phyloP scores from a whole-genome alignment of 768 basidiomycete species.

The Guyanaporus albipodus region DNA sequence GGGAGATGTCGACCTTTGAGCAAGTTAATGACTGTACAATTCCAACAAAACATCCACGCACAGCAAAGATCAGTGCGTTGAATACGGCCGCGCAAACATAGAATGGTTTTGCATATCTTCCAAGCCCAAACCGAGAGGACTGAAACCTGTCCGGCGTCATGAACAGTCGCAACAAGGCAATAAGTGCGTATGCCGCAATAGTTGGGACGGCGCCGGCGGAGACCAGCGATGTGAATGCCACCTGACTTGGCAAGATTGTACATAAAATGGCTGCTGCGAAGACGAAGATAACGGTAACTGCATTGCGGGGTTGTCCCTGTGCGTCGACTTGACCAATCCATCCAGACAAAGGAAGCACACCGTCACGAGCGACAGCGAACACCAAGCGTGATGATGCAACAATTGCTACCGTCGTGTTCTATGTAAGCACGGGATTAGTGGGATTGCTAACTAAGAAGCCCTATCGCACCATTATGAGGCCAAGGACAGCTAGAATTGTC shows the following conservation, averaged over 20 bases:
- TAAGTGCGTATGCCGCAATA: no score
- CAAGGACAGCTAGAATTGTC: slow-evolving; percentile 40
- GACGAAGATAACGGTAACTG: neutral
- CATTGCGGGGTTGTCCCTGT: neutral
- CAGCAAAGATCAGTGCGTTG: slow-evolving; percentile 71
- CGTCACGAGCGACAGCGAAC: neutral
- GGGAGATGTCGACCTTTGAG: slow-evolving; percentile 77
- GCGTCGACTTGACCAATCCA: neutral
- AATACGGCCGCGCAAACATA: slow-evolving; percentile 66
- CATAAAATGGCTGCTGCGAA: neutral
- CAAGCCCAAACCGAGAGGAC: slow-evolving; percentile 68
- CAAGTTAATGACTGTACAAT: slow-evolving; percentile 1
- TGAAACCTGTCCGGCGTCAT: slow-evolving; percentile 57
- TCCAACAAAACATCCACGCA: slow-evolving; percentile 34
- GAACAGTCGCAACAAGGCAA: no score
- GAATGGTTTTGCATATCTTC: slow-evolving; percentile 61
- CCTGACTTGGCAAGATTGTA: neutral
- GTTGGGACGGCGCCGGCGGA: slow-evolving; percentile 22
- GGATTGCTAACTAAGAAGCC: neutral
- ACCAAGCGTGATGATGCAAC: slow-evolving; percentile 29
- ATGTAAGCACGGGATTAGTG: neutral
- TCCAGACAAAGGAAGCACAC: neutral
- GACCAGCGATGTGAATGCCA: no score
- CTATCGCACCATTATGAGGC: slow-evolving; percentile 71
- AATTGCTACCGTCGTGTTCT: slow-evolving; percentile 74